These are phyloP conservation scores for Suillus subaureus DNA, from an alignment of 768 basidiomycete genomes.

Conservation along the genomic window DNA sequence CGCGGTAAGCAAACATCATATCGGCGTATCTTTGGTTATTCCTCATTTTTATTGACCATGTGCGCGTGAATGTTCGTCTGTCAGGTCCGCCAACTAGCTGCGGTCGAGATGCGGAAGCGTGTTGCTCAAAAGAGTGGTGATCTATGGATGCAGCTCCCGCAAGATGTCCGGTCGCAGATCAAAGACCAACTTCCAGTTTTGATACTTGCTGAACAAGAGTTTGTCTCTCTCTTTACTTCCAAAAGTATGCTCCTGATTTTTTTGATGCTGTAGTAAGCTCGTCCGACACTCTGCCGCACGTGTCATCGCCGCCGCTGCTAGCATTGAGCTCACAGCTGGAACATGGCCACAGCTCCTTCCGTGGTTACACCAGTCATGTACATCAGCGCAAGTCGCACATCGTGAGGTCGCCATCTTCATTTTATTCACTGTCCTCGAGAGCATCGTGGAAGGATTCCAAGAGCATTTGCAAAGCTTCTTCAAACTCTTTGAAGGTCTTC, in stretches of 20 bases:
- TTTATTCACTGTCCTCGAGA: constrained; percentile 89
- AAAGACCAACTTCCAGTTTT: constrained; percentile 81
- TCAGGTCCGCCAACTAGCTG: constrained; percentile 95
- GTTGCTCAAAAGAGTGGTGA: constrained; percentile 76
- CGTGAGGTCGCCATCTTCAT: constrained; percentile 94
- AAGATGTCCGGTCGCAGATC: constrained; percentile 75
- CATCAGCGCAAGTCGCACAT: constrained; percentile 65
- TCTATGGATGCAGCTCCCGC: constrained; percentile 76
- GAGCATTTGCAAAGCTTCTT: constrained; percentile 74
- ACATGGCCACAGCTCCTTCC: constrained; percentile 89
- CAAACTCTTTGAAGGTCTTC: constrained; percentile 70
- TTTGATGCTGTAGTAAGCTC: constrained; percentile 58
- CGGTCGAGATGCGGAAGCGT: constrained; percentile 95
- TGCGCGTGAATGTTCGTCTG: neutral
- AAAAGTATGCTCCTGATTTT: neutral
- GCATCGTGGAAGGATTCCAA: constrained; percentile 87
- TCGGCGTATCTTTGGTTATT: constrained; percentile 13
- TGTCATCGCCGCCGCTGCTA: constrained; percentile 90
- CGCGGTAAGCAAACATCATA: constrained; percentile 56
- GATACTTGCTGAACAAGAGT: constrained; percentile 80
- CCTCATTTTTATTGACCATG: constrained; percentile 3
- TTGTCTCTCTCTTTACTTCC: constrained; percentile 27
- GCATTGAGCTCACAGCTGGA: constrained; percentile 77
- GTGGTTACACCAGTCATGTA: constrained; percentile 79
- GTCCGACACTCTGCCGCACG: constrained; percentile 94